A percentile compares a stretch with the other conserved stretches of the same genome.
Evolutionary conservation across 805 yeast genomes (phyloP).

Genomic region (Pichia cabralensis): DNA sequence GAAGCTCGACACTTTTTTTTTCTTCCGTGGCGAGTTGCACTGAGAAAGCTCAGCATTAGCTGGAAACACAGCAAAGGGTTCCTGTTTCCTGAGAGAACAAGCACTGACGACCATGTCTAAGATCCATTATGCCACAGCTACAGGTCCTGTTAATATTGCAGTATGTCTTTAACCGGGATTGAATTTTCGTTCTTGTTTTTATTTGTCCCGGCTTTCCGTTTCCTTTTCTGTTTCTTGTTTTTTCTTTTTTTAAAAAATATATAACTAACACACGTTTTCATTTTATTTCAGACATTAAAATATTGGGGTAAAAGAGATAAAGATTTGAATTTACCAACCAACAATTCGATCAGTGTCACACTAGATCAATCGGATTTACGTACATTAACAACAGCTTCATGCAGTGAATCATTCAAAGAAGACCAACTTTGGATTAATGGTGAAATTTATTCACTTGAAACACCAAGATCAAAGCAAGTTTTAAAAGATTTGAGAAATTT

Average conservation of each 20-base stretch:
- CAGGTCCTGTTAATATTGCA: slow-evolving; percentile 98
- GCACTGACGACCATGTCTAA: slow-evolving; percentile 17
- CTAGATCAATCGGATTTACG: slow-evolving; percentile 83
- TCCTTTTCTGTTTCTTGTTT: too few species aligned
- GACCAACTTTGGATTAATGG: slow-evolving; percentile 86
- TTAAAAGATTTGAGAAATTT: slow-evolving; percentile 61
- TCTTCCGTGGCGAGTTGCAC: too few species aligned
- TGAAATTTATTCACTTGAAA: slow-evolving; percentile 57
- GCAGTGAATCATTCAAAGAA: slow-evolving; percentile 41
- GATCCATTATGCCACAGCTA: slow-evolving; percentile 64
- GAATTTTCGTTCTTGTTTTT: too few species aligned
- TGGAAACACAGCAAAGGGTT: too few species aligned
- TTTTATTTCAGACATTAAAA: too few species aligned
- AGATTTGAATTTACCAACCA: slow-evolving; percentile 83
- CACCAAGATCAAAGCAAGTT: slow-evolving; percentile 61
- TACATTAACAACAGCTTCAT: slow-evolving; percentile 83
- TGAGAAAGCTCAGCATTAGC: too few species aligned
- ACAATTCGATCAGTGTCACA: slow-evolving; percentile 92
- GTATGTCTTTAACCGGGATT: too few species aligned
- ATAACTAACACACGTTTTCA: too few species aligned
- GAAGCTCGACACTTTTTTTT: too few species aligned
- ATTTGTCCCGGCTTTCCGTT: too few species aligned
- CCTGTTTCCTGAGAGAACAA: too few species aligned
- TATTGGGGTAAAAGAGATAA: slow-evolving; percentile 99
- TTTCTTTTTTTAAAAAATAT: background rate